Evolutionary conservation across 345 rosid genomes (phyloP).

Genomic region (Mallotus nudiflorus): DNA sequence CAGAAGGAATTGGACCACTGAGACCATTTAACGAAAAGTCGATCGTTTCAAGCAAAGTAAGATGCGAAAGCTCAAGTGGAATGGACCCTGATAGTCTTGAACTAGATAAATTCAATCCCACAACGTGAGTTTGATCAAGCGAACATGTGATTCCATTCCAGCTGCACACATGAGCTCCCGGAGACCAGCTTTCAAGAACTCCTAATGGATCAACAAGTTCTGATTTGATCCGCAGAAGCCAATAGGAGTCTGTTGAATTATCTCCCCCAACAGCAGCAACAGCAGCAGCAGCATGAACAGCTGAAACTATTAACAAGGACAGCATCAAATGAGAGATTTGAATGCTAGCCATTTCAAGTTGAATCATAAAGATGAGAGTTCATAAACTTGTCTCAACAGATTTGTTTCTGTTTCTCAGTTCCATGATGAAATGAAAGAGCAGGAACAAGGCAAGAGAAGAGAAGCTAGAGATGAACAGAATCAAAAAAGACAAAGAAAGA

Average conservation of each 20-base stretch:
- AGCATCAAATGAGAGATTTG: constrained; percentile 32
- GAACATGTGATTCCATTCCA: constrained; percentile 81
- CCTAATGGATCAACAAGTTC: constrained; percentile 51
- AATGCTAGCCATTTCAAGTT: constrained; percentile 34
- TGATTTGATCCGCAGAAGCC: constrained; percentile 58
- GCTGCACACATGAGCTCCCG: constrained; percentile 42
- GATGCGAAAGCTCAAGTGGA: constrained; percentile 44
- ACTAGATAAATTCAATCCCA: constrained; percentile 61
- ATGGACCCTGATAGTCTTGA: constrained; percentile 66
- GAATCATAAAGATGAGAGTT: constrained; percentile 12
- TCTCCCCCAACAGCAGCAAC: constrained; percentile 25
- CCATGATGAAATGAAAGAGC: constrained; percentile 27
- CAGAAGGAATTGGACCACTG: constrained; percentile 59
- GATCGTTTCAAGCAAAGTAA: constrained; percentile 52
- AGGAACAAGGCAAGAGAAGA: constrained; percentile 19
- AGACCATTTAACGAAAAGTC: constrained; percentile 70
- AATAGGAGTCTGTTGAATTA: constrained; percentile 36
- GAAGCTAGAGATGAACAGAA: constrained; percentile 18
- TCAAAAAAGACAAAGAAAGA: constrained; percentile 7
- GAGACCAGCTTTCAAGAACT: constrained; percentile 59
- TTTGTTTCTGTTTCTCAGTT: constrained; percentile 15
- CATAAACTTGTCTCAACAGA: constrained; percentile 19
- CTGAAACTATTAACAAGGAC: constrained; percentile 21
- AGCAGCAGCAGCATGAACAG: constrained; percentile 23
- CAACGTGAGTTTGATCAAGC: constrained; percentile 38